Evolutionary conservation across 768 basidiomycete species (phyloP).

Genomic region (Coprinopsis marcescibilis): DNA sequence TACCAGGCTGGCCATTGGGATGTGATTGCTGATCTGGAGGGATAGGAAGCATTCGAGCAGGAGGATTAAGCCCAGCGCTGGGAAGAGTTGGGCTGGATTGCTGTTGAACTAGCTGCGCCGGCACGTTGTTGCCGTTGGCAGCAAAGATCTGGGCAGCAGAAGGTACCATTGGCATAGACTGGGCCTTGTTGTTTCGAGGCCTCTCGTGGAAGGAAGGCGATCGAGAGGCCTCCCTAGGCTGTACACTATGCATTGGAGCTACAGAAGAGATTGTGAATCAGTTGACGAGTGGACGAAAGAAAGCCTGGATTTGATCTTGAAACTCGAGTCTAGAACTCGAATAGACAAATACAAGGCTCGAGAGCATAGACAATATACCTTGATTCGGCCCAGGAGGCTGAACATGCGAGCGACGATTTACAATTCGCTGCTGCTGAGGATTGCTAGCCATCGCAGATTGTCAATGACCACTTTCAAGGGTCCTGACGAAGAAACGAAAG

Average conservation of each 20-base stretch:
- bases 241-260: slow-evolving; percentile 38
- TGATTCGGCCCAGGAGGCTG: slow-evolving; percentile 42
- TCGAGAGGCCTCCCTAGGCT: slow-evolving; percentile 41
- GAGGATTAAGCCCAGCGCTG: slow-evolving; percentile 32
- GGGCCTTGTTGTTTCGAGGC: slow-evolving; percentile 51
- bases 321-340: slow-evolving; percentile 5
- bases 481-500: slow-evolving; percentile 19
- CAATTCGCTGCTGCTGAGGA: slow-evolving; percentile 40
- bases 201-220: slow-evolving; percentile 43
- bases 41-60: slow-evolving; percentile 37
- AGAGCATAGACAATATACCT: slow-evolving; percentile 34
- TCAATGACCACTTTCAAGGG: slow-evolving; percentile 26
- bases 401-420: slow-evolving; percentile 4
- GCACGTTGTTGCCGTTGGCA: slow-evolving; percentile 31
- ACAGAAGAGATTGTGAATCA: slow-evolving; percentile 21
- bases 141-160: slow-evolving; percentile 47
- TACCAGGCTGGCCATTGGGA: slow-evolving; percentile 3
- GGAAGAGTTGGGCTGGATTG: slow-evolving; percentile 45
- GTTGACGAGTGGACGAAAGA: slow-evolving; percentile 11
- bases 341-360: slow-evolving; percentile 3
- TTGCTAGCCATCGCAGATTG: slow-evolving; percentile 52
- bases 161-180: slow-evolving; percentile 60
- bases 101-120: slow-evolving; percentile 32
- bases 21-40: slow-evolving; percentile 37
- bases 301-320: not conserved